phyloP scores from a whole-genome alignment of 371 early-diverging fungal genomes.

The Vairimorpha necatrix region DNA sequence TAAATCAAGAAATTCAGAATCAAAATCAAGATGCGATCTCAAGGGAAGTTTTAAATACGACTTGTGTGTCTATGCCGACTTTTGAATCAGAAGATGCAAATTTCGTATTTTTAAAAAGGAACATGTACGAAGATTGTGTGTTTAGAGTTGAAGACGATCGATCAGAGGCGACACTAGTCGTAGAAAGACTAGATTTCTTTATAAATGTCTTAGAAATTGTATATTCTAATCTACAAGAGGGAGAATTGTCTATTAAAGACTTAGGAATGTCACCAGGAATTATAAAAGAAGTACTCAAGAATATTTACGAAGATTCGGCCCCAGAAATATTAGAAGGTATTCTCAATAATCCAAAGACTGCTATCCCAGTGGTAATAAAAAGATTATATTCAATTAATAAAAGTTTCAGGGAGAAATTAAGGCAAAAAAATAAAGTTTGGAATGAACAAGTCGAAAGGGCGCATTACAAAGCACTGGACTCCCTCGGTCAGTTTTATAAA shows the following conservation, averaged over 20 bases:
- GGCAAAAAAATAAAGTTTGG: slow-evolving; percentile 88
- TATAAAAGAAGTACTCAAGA: slow-evolving; percentile 72
- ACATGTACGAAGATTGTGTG: slow-evolving; percentile 82
- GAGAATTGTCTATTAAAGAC: slow-evolving; percentile 75
- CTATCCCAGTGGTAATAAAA: slow-evolving; percentile 85
- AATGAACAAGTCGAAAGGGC: slow-evolving; percentile 80
- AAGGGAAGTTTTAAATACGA: slow-evolving; percentile 85
- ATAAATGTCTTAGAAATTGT: slow-evolving; percentile 83
- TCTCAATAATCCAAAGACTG: slow-evolving; percentile 78
- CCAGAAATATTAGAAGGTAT: slow-evolving; percentile 69
- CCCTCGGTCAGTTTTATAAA: slow-evolving; percentile 80
- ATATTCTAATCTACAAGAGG: slow-evolving; percentile 56
- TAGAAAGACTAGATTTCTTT: slow-evolving; percentile 80
- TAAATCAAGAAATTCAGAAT: slow-evolving; percentile 55
- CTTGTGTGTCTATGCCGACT: slow-evolving; percentile 84
- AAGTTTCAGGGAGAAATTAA: slow-evolving; percentile 77
- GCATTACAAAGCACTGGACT: slow-evolving; percentile 88
- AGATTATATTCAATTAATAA: slow-evolving; percentile 91
- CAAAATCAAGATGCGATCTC: slow-evolving; percentile 76
- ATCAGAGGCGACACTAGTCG: slow-evolving; percentile 91
- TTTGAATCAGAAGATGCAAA: slow-evolving; percentile 85
- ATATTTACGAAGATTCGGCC: slow-evolving; percentile 54
- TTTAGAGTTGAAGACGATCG: slow-evolving; percentile 91
- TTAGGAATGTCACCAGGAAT: slow-evolving; percentile 60
- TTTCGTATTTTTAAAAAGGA: slow-evolving; percentile 84